phyloP scores from a whole-genome alignment of 1,284 basidiomycete genomes.

The Rhodofomes roseus region DNA sequence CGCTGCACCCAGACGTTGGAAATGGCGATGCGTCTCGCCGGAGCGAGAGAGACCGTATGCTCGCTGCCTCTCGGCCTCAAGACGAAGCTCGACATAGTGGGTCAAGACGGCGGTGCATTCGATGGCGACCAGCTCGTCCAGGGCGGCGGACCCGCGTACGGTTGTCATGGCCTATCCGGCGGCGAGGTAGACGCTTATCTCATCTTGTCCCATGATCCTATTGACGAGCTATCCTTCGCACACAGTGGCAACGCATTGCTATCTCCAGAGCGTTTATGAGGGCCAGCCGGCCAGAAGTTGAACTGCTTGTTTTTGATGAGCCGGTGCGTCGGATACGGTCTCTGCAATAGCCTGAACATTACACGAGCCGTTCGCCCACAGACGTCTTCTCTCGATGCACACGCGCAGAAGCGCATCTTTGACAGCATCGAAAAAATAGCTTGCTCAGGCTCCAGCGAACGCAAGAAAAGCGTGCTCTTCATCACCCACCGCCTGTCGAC shows the following conservation, averaged over 20 bases:
- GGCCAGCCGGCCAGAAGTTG: constrained; percentile 66
- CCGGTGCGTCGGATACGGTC: constrained; percentile 42
- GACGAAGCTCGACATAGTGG: constrained; percentile 61
- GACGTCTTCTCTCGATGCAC: constrained; percentile 78
- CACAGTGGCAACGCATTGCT: constrained; percentile 82
- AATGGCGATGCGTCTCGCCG: constrained; percentile 60
- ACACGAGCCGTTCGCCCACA: constrained; percentile 22
- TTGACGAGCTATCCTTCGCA: constrained; percentile 3
- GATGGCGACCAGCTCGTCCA: constrained; percentile 17
- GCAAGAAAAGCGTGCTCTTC: constrained; percentile 73
- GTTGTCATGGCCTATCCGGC: constrained; percentile 67
- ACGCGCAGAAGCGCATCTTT: constrained; percentile 77
- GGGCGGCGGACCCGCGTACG: constrained; percentile 22
- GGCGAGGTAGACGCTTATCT: constrained; percentile 54
- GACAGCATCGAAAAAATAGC: constrained; percentile 66
- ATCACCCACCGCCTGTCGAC: constrained; percentile 82
- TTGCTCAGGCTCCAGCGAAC: constrained; percentile 47
- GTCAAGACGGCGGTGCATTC: constrained; percentile 52
- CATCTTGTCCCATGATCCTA: not conserved
- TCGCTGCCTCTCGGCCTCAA: constrained; percentile 62
- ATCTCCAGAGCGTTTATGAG: constrained; percentile 83
- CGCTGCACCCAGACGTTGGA: constrained; percentile 49
- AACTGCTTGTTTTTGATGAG: constrained; percentile 79
- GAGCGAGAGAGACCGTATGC: constrained; percentile 59
- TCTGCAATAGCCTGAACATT: constrained; percentile 6